Evolutionary conservation across 78 protist species (phyloP).

Genomic region (Kipferlia bialata): DNA sequence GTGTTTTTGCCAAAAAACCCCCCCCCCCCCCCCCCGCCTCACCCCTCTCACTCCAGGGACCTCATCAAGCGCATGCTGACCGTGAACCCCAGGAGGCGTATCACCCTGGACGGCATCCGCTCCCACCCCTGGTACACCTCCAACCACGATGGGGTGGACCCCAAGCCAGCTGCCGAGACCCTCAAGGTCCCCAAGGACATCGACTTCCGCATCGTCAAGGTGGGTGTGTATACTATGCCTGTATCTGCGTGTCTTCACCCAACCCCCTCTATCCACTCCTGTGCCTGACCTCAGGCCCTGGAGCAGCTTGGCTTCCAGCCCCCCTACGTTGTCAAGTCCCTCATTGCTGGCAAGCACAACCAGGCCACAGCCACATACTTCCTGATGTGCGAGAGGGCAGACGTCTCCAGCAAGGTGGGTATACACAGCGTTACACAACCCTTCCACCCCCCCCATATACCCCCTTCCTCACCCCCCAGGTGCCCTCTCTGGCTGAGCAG

Average conservation of each 20-base stretch:
- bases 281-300: not conserved
- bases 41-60: constrained; percentile 34
- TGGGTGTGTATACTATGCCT: too few relatives aligned
- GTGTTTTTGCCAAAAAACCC: too few relatives aligned
- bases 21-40: too few relatives aligned
- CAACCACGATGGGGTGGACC: not conserved
- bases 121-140: constrained; percentile 44
- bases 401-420: too few relatives aligned
- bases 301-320: constrained; percentile 2
- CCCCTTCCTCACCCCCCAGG: too few relatives aligned
- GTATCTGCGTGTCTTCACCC: not conserved
- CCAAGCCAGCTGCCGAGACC: not conserved
- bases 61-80: constrained; percentile 50
- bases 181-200: not conserved
- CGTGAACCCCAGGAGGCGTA: constrained; percentile 50
- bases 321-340: not conserved
- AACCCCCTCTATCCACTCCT: not conserved
- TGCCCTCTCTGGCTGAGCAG: too few relatives aligned
- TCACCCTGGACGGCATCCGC: constrained; percentile 47
- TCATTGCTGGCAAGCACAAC: constrained; percentile 18
- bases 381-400: constrained; percentile 1
- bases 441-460: too few relatives aligned
- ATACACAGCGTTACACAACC: too few relatives aligned
- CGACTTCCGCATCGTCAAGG: not conserved
- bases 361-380: constrained; percentile 26